phyloP scores from a whole-genome alignment of 176 grass and related monocot genomes.

The Carex scoparia region DNA sequence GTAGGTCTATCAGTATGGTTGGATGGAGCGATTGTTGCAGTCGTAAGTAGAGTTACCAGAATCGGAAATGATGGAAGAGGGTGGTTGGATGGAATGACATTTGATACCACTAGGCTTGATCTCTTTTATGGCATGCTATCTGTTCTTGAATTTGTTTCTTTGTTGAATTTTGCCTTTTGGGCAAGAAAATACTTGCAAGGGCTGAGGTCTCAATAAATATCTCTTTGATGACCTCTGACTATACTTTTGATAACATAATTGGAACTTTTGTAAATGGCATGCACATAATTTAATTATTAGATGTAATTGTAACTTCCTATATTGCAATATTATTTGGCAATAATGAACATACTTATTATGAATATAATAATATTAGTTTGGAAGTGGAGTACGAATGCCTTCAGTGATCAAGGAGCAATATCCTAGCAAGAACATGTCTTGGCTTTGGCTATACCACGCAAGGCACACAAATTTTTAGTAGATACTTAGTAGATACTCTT shows the following conservation, averaged over 20 bases:
- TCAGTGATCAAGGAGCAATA: too few species aligned
- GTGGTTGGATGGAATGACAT: slow-evolving; percentile 55
- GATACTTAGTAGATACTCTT: too few species aligned
- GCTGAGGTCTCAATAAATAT: background rate
- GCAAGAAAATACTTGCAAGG: slow-evolving; percentile 42
- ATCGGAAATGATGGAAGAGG: slow-evolving; percentile 23
- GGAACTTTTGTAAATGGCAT: background rate
- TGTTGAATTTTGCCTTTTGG: slow-evolving; percentile 73
- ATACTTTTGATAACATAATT: background rate
- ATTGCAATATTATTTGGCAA: background rate
- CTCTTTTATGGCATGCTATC: slow-evolving; percentile 56
- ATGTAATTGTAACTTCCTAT: background rate
- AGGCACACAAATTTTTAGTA: too few species aligned
- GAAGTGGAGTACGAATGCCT: too few species aligned
- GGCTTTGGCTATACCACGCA: too few species aligned
- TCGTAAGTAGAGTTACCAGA: slow-evolving; percentile 39
- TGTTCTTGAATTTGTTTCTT: slow-evolving; percentile 33
- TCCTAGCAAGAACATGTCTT: too few species aligned
- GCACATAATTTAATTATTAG: background rate
- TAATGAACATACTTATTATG: background rate
- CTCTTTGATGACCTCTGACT: slow-evolving; percentile 1
- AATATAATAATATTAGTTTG: too few species aligned
- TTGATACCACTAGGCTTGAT: slow-evolving; percentile 58
- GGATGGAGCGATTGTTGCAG: slow-evolving; percentile 32
- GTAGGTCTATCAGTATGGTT: slow-evolving; percentile 39